These are phyloP conservation scores for Fusarium compactum DNA, from an alignment of 2,329 filamentous ascomycete genomes.

Conservation along the genomic window DNA sequence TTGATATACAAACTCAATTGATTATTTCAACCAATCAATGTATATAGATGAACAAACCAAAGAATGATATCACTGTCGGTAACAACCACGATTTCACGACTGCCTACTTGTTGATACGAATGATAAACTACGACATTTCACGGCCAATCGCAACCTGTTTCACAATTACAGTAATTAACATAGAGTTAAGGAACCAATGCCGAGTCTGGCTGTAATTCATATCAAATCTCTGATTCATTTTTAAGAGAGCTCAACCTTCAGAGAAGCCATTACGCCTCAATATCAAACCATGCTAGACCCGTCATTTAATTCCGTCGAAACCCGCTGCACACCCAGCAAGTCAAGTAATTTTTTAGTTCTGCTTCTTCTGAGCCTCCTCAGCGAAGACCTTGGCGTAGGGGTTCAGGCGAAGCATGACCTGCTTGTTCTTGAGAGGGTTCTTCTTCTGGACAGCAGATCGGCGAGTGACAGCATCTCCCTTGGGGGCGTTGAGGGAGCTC, in stretches of 20 bases:
- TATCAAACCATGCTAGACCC: slow-evolving; percentile 53
- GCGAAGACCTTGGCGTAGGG: slow-evolving; percentile 93
- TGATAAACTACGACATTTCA: not conserved
- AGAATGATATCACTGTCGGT: not conserved
- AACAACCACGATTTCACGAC: not conserved
- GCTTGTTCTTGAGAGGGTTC: slow-evolving; percentile 99
- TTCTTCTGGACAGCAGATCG: slow-evolving; percentile 96
- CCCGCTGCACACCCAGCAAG: slow-evolving; percentile 57
- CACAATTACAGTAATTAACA: slow-evolving; percentile 6
- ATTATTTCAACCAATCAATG: not conserved
- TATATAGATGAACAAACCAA: not conserved
- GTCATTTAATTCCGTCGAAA: slow-evolving; percentile 44
- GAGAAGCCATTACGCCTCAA: slow-evolving; percentile 55
- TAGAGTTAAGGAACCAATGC: slow-evolving; percentile 31
- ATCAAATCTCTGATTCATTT: slow-evolving; percentile 53
- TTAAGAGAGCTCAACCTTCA: slow-evolving; percentile 52
- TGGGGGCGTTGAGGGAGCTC: slow-evolving; percentile 91
- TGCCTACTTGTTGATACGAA: too few relatives aligned
- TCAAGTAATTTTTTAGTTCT: slow-evolving; percentile 50
- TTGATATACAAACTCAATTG: not conserved
- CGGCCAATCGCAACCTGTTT: not conserved
- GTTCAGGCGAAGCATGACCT: slow-evolving; percentile 98
- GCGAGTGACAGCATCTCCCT: slow-evolving; percentile 91
- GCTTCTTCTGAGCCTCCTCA: slow-evolving; percentile 68
- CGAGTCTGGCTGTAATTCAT: slow-evolving; percentile 46